Evolutionary conservation across 78 protist genomes (phyloP), one percentile per base, ranked within the genome.

Genomic region (Dictyostelium intermedium): DNA sequence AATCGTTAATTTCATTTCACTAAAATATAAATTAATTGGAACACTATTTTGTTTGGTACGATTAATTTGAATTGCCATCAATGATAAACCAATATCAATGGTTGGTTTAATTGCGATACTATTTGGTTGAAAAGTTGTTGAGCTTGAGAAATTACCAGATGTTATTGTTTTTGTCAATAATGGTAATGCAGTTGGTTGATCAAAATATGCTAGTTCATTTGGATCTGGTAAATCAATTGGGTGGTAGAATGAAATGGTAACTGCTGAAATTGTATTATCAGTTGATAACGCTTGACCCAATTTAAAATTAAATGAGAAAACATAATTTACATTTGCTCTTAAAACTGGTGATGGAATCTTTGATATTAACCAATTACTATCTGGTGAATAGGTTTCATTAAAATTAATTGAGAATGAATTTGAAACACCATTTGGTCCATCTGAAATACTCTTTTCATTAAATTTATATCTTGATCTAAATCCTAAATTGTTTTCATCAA

Each of bases 251-350:
- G 43, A 32, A 32, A 72, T 34, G 0, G 83, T 50, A 0, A 85
- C 34, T 20, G 74, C 30, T 8, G 69, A 27, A 25, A 85, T 73
- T 7, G 66, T 73, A 23, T 72, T 85, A 27, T 77, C 45, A 18
- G 10, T 23, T 23, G 25, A 37, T 16, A 16, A 20, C 4, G 34
- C 34, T 34, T 45, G 35, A 20, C 35, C 83, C 35, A 43, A 41
- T 84, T 84, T 84, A 30, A 84, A 84, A 25, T 50, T 50, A 70
- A 84, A 84, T 13, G 70, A 41, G 25, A 84, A 70, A 27, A 43
- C 45, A 43, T 84, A 84, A 50, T 41, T 45, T 23, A 45, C 34
- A 45, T 72, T 72, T 32, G 80, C 35, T 69, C 23, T 70, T 3
- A 84, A 10, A 14, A 35, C 81, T 25, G 84, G 84, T 69, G 91